Evolutionary conservation across 2,329 filamentous ascomycete species (phyloP).

Genomic region (Ophidiomyces ophidiicola): DNA sequence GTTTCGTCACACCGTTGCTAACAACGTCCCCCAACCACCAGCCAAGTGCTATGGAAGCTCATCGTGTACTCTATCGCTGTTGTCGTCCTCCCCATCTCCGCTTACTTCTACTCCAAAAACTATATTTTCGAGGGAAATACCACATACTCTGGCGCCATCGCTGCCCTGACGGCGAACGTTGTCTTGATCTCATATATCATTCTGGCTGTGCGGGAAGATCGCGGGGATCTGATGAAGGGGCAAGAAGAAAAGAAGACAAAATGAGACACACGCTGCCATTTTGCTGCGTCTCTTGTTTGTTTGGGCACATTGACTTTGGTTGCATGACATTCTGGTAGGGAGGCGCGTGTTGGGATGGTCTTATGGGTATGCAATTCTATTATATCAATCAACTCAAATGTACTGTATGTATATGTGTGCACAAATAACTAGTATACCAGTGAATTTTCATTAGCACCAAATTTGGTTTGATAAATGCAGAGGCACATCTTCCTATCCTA

Average conservation of each 20-base stretch:
- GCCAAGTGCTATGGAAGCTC: conserved; percentile 79
- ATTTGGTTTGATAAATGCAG: no score
- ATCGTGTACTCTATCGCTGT: conserved; percentile 84
- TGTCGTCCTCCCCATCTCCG: conserved; percentile 73
- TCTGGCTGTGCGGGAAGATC: conserved; percentile 82
- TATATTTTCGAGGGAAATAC: conserved; percentile 71
- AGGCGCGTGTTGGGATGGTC: no score
- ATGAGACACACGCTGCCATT: no score
- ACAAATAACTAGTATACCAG: no score
- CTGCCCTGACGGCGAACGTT: conserved; percentile 81
- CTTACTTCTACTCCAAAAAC: conserved; percentile 73
- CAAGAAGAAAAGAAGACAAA: conserved; percentile 8
- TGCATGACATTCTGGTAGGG: no score
- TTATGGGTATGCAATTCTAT: no score
- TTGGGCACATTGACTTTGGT: no score
- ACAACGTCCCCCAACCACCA: conserved; percentile 25
- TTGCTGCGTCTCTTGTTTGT: no score
- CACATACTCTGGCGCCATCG: conserved; percentile 71
- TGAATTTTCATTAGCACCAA: no score
- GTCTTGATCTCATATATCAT: conserved; percentile 84
- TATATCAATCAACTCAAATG: no score
- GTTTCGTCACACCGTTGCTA: not conserved
- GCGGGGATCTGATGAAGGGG: conserved; percentile 57
- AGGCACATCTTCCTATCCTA: no score
- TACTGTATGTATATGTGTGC: no score